Evolutionary conservation across 2,329 filamentous ascomycete species (phyloP).

Genomic region (Fusarium begoniae): DNA sequence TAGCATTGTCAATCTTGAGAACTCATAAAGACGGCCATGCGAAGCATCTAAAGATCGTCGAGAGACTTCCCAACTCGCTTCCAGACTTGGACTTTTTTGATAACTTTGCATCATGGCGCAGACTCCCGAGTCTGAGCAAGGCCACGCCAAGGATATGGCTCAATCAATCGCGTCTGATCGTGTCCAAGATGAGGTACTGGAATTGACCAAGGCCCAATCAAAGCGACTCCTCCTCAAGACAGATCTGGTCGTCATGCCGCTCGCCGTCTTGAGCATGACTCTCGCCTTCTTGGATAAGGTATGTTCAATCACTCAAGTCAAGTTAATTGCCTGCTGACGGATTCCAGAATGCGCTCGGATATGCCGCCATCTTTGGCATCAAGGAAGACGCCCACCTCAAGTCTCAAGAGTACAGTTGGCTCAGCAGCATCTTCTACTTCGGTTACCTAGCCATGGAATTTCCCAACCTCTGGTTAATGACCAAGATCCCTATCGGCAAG

Average conservation of each 20-base stretch:
- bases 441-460: slow-evolving; percentile 61
- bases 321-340: accelerated
- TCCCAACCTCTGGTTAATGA: slow-evolving; percentile 47
- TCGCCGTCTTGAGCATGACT: slow-evolving; percentile 5
- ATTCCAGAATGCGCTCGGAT: not conserved
- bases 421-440: slow-evolving; percentile 56
- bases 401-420: slow-evolving; percentile 70
- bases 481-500: slow-evolving; percentile 28
- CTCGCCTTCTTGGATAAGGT: slow-evolving; percentile 10
- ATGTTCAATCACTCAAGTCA: accelerated
- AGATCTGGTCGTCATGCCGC: slow-evolving; percentile 12
- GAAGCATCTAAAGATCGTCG: not conserved
- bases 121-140: not conserved
- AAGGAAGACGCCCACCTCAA: slow-evolving; percentile 38
- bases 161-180: not conserved
- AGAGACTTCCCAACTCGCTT: not conserved
- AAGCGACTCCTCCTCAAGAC: slow-evolving; percentile 13
- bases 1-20: too few species aligned
- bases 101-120: not conserved
- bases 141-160: not conserved
- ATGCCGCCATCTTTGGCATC: slow-evolving; percentile 35
- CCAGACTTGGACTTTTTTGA: not conserved
- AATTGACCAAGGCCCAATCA: not conserved
- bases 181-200: not conserved
- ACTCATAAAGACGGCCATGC: not conserved